Evolutionary conservation across 768 basidiomycete genomes (phyloP), one percentile per base, ranked within the genome.

Genomic region (Holtermannia corniformis): DNA sequence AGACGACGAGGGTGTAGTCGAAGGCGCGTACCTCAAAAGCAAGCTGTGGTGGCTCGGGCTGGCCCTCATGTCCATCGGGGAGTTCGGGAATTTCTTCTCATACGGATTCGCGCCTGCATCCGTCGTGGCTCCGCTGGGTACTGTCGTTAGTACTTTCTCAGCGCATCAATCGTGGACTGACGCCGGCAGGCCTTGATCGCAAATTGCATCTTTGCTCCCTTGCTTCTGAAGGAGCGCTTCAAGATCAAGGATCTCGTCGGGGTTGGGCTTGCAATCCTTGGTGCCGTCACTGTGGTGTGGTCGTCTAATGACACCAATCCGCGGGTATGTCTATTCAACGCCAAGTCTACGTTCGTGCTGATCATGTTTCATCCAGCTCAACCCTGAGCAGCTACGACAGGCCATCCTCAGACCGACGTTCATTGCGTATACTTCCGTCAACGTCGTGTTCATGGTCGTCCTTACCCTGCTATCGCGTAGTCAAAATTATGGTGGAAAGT

Each of bases 21-120:
- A 67, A 48, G 65, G 65, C 13, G 80, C 81, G 56, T 93, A 92
- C 72, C 76, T 93, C 37, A 83, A 79, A 61, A 88, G 87, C 4
- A 89, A 84, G 68, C 63, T 91, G 57, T 92, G 91, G 92, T 93
- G 93, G 88, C 62, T 79, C 11, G 93, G 93, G 0, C 85, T 96
- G 62, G 56, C 81, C 13, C 77, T 95, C 46, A 91, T 96, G 83
- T 88, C 90, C 58, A 55, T 93, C 20, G 93, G 93, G 13, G 93
- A 99, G 74, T 75, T 79, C 20, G 81, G 90, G 4, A 96, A 96
- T 67, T 96, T 95, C 63, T 27, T 72, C 20, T 65, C 65, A 27
- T 75, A 71, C 46, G 70, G 83, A 83, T 74, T 71, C 44, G 72
- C 74, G 0, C 71, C 71, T 2, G 67, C 69, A 19, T 62, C 54